Conservation (phyloP, 257 asterid species). For the Anisodus tanguticus region DNA sequence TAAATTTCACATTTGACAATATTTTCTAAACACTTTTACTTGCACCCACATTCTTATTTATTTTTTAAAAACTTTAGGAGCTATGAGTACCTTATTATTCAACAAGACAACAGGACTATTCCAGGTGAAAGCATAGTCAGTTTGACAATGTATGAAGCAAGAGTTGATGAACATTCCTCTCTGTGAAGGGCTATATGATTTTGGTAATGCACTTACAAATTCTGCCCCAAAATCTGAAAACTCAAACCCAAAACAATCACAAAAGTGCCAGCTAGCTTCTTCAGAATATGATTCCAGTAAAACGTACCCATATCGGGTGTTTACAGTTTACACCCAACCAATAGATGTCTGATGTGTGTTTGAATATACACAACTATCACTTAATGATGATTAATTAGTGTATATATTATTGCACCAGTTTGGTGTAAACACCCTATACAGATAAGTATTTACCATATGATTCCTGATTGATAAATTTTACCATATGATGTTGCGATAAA, state of each 20-base stretch:
- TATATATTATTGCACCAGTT: too few relatives aligned
- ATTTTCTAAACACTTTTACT: too few relatives aligned
- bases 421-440: too few relatives aligned
- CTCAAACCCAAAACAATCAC: neutral
- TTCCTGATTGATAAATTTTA: neutral
- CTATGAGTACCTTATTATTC: neutral
- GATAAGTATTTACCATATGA: too few relatives aligned
- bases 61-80: neutral
- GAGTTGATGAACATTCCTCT: constrained; percentile 10
- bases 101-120: neutral
- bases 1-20: neutral
- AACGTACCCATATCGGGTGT: too few relatives aligned
- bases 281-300: too few relatives aligned
- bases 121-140: neutral
- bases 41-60: too few relatives aligned
- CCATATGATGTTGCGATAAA: too few relatives aligned
- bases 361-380: too few relatives aligned
- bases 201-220: neutral
- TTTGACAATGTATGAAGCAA: neutral
- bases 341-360: too few relatives aligned
- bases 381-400: too few relatives aligned
- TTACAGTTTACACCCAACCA: too few relatives aligned
- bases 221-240: neutral
- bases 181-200: neutral
- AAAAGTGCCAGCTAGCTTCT: neutral